Base-by-base conservation (phyloP, 441 rosid species). In the Pelargonium cotyledonis region DNA sequence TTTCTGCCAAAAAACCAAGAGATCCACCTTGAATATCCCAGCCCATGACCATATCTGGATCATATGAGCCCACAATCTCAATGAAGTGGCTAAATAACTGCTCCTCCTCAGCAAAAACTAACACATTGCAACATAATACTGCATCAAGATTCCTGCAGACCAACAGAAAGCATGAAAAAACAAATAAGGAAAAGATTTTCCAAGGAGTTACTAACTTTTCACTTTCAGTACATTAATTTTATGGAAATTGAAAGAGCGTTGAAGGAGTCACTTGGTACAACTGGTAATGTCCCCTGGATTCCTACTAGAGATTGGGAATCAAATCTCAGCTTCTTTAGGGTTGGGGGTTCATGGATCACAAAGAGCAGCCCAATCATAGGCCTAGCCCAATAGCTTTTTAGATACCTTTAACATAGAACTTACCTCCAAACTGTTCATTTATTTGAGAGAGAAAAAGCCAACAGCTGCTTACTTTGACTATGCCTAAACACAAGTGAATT, bases 1-100 rank as follows among this genome's bases (percentile, higher is more conserved):
- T 85, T 88, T 92, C 99, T 72, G 98, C 97, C 74, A 95, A 82
- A 86, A 85, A 90, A 70, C 98, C 99, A 80, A 95, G 84, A 77
- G 99, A 95, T 78, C 92, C 84, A 44, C 92, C 88, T 82, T 95
- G 99, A 68, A 92, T 79, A 83, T 95, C 98, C 99, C 99, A 95
- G 41, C 97, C 98, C 84, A 90, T 76, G 71, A 95, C 68, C 68
- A 95, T 76, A 79, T 95, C 99, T 23, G 99, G 98, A 83, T 95
- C 93, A 75, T 76, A 80, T 67, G 81, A 84, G 75, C 80, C 66
- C 26, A 95, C 63, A 61, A 84, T 77, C 78, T 80, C 82, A 55
- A 78, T 77, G 68, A 92, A 85, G 77, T 80, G 84, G 66, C 68
- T 74, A 80, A 90, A 78, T 57, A 95, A 78, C 14, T 84, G 81